Conservation (phyloP, 768 basidiomycete species). For the Leccinum disarticulatum region DNA sequence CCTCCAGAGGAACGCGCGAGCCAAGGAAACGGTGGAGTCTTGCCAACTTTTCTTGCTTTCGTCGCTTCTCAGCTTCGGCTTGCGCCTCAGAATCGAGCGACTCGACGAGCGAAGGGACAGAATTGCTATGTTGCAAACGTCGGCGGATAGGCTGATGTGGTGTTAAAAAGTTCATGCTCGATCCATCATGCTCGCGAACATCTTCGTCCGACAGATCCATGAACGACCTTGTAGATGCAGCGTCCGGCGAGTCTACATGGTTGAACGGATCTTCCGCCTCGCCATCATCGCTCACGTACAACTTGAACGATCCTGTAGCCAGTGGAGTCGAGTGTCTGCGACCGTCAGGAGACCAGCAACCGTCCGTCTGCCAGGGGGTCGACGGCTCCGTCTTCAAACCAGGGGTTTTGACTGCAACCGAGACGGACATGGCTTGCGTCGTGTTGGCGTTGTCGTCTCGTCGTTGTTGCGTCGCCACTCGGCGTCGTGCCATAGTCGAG, state of each 20-base stretch:
- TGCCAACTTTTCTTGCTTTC: constrained; percentile 73
- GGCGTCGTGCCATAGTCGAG: no score
- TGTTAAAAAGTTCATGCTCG: constrained; percentile 31
- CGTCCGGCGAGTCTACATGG: constrained; percentile 17
- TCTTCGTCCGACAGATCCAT: constrained; percentile 72
- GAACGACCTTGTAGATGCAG: constrained; percentile 44
- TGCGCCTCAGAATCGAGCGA: constrained; percentile 50
- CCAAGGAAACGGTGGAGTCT: constrained; percentile 85
- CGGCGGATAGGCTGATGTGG: constrained; percentile 24
- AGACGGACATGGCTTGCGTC: constrained; percentile 34
- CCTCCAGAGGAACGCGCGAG: constrained; percentile 70
- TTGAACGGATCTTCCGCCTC: constrained; percentile 5
- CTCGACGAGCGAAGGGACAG: constrained; percentile 48
- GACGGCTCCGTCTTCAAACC: constrained; percentile 24
- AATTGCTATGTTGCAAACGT: constrained; percentile 35
- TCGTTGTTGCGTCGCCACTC: no score
- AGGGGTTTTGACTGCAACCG: constrained; percentile 21
- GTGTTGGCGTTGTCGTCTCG: no score
- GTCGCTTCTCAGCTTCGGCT: constrained; percentile 60
- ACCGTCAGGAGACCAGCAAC: constrained; percentile 28
- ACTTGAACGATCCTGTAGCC: constrained; percentile 44
- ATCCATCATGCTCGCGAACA: constrained; percentile 30
- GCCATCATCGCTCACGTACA: constrained; percentile 18
- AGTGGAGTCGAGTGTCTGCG: constrained; percentile 60
- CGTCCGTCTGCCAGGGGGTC: constrained; percentile 37